Evolutionary conservation across 1,284 basidiomycete genomes (phyloP), one percentile per base, ranked within the genome.

Genomic region (Uromyces viciae-fabae): DNA sequence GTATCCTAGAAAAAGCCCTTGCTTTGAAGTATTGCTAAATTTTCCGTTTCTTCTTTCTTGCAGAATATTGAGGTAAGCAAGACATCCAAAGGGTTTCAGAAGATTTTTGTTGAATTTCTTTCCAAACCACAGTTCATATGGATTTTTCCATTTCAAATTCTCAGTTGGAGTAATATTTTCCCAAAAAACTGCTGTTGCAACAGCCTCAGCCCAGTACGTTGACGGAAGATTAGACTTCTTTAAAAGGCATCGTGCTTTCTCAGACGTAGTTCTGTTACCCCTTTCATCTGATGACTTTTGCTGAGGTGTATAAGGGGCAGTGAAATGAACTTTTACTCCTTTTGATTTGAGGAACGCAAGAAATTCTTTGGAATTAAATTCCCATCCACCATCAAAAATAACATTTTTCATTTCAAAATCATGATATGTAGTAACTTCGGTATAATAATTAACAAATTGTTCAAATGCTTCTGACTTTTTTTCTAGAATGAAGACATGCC

Each of bases 331-430:
- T 25, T 4, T 11, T 56, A 58, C 56, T 4, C 72, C 72, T 7
- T 54, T 74, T 17, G 4, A 4, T 9, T 81, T 79, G 7, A 87
- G 84, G 60, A 84, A 85, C 0, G 75, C 82, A 17, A 77, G 31
- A 78, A 87, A 86, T 8, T 81, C 83, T 2, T 82, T 82, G 7
- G 81, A 81, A 11, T 80, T 69, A 80, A 84, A 85, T 83, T 87
- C 84, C 1, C 83, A 83, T 25, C 86, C 86, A 38, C 85, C 85
- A 83, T 88, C 86, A 82, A 83, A 81, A 1, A 85, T 82, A 4
- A 86, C 22, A 5, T 80, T 86, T 72, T 85, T 86, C 73, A 89
- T 84, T 36, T 76, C 82, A n/a, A 17, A 7, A 0, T 83, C 84
- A 22, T 83, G 82, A 33, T 82, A 74, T 22, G 82, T 83, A 68